These are phyloP conservation scores for Solanum hybrid DNA, from an alignment of 305 asterid species.

Conservation along the genomic window DNA sequence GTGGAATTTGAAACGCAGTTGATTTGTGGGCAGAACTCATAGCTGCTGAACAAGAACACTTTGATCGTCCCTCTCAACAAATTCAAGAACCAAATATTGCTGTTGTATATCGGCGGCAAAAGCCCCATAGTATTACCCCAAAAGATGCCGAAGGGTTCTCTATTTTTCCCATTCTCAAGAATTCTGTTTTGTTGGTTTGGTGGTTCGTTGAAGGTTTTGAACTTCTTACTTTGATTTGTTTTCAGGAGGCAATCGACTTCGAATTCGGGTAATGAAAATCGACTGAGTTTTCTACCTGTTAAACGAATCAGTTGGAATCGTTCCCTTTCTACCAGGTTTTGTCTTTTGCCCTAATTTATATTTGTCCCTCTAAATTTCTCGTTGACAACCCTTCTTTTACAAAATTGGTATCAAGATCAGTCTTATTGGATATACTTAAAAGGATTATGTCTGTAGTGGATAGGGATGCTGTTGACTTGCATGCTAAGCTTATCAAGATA, in stretches of 20 bases:
- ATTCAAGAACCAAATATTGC: slow-evolving; percentile 33
- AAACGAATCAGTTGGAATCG: slow-evolving; percentile 72
- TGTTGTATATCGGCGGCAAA: slow-evolving; percentile 39
- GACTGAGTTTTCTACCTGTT: slow-evolving; percentile 40
- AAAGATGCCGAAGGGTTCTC: slow-evolving; percentile 30
- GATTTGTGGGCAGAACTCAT: slow-evolving; percentile 56
- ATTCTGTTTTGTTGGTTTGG: neutral
- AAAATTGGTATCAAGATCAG: neutral
- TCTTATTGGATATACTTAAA: neutral
- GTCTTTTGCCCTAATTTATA: slow-evolving; percentile 6
- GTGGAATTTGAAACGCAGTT: slow-evolving; percentile 20
- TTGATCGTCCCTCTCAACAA: slow-evolving; percentile 7
- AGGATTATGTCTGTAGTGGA: neutral
- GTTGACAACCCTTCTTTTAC: neutral
- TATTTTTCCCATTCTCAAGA: neutral
- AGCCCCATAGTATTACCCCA: slow-evolving; percentile 14
- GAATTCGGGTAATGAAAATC: slow-evolving; percentile 27
- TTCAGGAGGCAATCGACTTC: slow-evolving; percentile 54
- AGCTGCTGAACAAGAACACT: slow-evolving; percentile 24
- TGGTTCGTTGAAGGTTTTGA: neutral
- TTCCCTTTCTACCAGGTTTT: slow-evolving; percentile 73
- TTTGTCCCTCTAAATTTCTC: neutral
- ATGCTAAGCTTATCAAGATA: neutral
- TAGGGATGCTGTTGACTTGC: neutral
- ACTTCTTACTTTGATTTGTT: neutral